A percentile compares a stretch with the other conserved stretches of the same genome.
These are phyloP conservation scores for Gomphus bonarii DNA, from an alignment of 1,284 basidiomycete species.

Conservation along the genomic window DNA sequence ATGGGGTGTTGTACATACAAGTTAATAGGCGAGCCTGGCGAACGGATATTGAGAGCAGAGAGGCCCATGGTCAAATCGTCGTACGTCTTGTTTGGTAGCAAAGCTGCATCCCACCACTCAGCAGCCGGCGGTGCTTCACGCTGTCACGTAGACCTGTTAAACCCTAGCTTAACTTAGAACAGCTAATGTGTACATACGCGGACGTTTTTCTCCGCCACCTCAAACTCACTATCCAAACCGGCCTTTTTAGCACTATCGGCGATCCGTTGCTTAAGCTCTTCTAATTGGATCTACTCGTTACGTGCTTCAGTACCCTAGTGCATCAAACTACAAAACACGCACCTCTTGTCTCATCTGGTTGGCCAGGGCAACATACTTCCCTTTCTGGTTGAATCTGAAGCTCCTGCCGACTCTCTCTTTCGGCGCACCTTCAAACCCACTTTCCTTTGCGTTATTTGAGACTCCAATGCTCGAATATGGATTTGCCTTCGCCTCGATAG, in stretches of 20 bases:
- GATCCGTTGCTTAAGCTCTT: constrained; percentile 87
- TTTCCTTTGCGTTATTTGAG: constrained; percentile 36
- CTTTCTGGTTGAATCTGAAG: constrained; percentile 83
- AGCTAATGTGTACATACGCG: constrained; percentile 39
- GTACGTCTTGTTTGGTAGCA: constrained; percentile 77
- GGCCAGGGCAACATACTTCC: constrained; percentile 80
- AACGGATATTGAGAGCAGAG: constrained; percentile 49
- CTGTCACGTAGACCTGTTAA: constrained; percentile 27
- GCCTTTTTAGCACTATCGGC: constrained; percentile 88
- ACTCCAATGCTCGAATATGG: constrained; percentile 56
- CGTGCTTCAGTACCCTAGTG: not conserved
- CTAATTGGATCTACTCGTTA: constrained; percentile 51
- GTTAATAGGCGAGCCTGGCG: constrained; percentile 69
- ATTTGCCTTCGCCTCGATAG: constrained; percentile 39
- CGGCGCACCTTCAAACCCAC: constrained; percentile 58
- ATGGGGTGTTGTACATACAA: constrained; percentile 96
- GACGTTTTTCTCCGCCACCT: constrained; percentile 79
- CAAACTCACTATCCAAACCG: constrained; percentile 87
- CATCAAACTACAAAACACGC: not conserved
- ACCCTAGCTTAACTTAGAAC: not conserved
- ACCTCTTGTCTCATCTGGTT: constrained; percentile 76
- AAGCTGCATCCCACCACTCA: constrained; percentile 95
- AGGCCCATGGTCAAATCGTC: constrained; percentile 56
- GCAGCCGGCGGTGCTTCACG: constrained; percentile 78
- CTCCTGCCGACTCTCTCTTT: constrained; percentile 59